Evolutionary conservation across 2,329 filamentous ascomycete genomes (phyloP).

Genomic region (Colletotrichum paranaense): DNA sequence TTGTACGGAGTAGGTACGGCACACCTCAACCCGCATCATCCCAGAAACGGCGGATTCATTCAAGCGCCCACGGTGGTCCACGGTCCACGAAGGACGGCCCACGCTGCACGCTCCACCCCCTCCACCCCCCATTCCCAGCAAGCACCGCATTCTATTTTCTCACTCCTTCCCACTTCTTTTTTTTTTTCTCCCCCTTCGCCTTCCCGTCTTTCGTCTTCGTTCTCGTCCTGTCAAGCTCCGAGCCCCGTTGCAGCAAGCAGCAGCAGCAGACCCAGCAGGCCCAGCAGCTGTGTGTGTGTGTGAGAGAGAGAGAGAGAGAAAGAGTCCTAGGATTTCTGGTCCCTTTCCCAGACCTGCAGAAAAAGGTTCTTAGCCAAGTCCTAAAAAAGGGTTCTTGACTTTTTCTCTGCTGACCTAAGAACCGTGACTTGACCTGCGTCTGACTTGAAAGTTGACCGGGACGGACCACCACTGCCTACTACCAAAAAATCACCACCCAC

Average conservation of each 20-base stretch:
- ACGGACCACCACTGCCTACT: neutral
- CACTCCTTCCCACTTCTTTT: constrained; percentile 9
- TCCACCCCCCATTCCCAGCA: constrained; percentile 2
- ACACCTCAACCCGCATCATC: constrained; percentile 7
- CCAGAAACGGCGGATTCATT: constrained; percentile 17
- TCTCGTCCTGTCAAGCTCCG: constrained; percentile 4
- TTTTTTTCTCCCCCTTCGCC: neutral
- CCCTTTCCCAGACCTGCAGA: neutral
- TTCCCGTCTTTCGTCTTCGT: neutral
- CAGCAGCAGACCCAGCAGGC: neutral
- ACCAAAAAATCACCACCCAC: neutral
- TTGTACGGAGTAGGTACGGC: neutral
- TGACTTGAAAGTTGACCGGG: neutral
- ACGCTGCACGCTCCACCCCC: constrained; percentile 17
- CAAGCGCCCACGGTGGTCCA: neutral
- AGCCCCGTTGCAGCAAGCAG: constrained; percentile 2
- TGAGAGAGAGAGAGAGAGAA: too few relatives aligned
- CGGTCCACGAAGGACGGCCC: neutral
- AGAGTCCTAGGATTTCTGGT: neutral
- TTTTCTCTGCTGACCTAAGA: constrained; percentile 5
- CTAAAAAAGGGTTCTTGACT: neutral
- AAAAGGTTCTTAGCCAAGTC: neutral
- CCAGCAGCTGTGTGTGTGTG: too few relatives aligned
- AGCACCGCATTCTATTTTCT: constrained; percentile 35
- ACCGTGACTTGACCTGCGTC: neutral